Evolutionary conservation across 495 filamentous ascomycete species (phyloP), one percentile per base, ranked within the genome.

Genomic region (Penicillium desertorum): DNA sequence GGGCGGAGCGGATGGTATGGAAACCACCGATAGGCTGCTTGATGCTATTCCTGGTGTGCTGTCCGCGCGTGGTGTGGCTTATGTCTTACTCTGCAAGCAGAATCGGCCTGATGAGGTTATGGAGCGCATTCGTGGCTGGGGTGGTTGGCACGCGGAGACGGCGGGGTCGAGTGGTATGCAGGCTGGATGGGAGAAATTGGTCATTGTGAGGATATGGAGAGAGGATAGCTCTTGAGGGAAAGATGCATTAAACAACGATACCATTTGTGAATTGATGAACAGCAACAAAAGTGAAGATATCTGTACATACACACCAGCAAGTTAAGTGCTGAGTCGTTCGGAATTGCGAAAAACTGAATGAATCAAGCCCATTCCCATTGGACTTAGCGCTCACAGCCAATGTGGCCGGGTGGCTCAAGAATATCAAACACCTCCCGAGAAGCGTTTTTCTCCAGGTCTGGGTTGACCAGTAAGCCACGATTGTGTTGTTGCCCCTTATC

Each of bases 141-240:
- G 77, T 5, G 76, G 63, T 0, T 96, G 92, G 93, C 75, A 59
- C 45, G 90, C 82, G 1, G 87, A 91, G 73, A 88, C 80, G n/a
- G 91, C 93, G 11, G 88, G 88, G 41, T 81, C 78, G 30, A 96
- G 90, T 74, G 94, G 93, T 50, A 88, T 84, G 79, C 77, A 85
- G 68, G 94, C 85, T 32, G 93, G 93, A 0, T 96, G 94, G 93
- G 94, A 98, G 76, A 92, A 84, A 71, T 74, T 95, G 71, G 84
- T 87, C 59, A 85, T 94, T 66, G 69, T 95, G 52, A 83, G 91
- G 71, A 89, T 94, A 61, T 92, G 87, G 86, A 77, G 78, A 65
- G 74, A 63, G 11, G 58, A 60, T 25, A 36, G 6, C 14, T 43
- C 32, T 44, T 45, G 17, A 29, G 32, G 2, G 34, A 8, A 9